A percentile compares a stretch with the other conserved stretches of the same genome.
Evolutionary conservation across 768 basidiomycete genomes (phyloP).

Genomic region (Leccinum disarticulatum): DNA sequence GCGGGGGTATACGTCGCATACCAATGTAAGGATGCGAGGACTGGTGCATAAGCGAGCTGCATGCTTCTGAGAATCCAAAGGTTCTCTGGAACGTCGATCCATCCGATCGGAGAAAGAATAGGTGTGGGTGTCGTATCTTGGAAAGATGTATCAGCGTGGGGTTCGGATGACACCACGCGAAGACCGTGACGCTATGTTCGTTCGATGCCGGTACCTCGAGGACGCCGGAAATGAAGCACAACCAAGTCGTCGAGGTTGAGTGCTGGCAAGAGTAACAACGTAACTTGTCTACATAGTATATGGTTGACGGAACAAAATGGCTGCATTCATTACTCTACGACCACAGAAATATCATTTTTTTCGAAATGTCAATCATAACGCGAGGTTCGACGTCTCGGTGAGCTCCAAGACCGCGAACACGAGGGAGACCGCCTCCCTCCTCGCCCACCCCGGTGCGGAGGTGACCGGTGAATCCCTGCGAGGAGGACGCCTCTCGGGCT

Average conservation of each 20-base stretch:
- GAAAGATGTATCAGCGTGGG: slow-evolving; percentile 13
- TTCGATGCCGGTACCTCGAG: slow-evolving; percentile 11
- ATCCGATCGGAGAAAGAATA: slow-evolving; percentile 36
- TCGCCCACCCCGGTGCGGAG: slow-evolving; percentile 47
- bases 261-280: too few species aligned
- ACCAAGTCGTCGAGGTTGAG: neutral
- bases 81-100: slow-evolving; percentile 34
- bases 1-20: slow-evolving; percentile 32
- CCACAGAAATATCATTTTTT: neutral
- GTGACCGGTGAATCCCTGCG: slow-evolving; percentile 39
- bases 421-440: slow-evolving; percentile 41
- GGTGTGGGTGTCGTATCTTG: slow-evolving; percentile 31
- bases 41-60: slow-evolving; percentile 29
- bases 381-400: slow-evolving; percentile 36
- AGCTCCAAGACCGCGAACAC: slow-evolving; percentile 41
- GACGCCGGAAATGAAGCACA: slow-evolving; percentile 4
- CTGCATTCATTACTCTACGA: neutral
- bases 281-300: too few species aligned
- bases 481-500: slow-evolving; percentile 49
- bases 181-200: slow-evolving; percentile 4
- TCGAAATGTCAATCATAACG: slow-evolving; percentile 31
- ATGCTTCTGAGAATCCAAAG: slow-evolving; percentile 35
- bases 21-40: slow-evolving; percentile 27
- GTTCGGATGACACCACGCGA: neutral
- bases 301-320: neutral